These are phyloP conservation scores for Ascochyta koolunga DNA, from an alignment of 2,329 filamentous ascomycete genomes.

Conservation along the genomic window DNA sequence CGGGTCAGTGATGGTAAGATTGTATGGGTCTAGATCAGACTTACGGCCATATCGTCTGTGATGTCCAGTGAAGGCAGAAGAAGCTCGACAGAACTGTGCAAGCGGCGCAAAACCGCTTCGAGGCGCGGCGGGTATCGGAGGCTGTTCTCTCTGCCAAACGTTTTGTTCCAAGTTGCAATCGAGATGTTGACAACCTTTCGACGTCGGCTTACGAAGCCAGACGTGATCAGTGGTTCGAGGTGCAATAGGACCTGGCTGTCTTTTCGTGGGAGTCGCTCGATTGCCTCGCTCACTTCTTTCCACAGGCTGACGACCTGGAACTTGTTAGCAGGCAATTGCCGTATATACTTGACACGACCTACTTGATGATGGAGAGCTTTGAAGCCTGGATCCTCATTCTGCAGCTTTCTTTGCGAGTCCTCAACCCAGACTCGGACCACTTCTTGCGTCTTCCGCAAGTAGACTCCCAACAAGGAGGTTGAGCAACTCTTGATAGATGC, in stretches of 20 bases:
- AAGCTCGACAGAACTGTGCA: conserved; percentile 63
- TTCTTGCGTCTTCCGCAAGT: conserved; percentile 66
- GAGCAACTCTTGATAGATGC: conserved; percentile 49
- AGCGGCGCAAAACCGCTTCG: conserved; percentile 64
- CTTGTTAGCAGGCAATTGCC: conserved; percentile 17
- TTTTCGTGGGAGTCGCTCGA: conserved; percentile 65
- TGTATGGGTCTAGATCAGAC: conserved; percentile 22
- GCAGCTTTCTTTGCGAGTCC: conserved; percentile 54
- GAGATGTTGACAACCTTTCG: conserved; percentile 58
- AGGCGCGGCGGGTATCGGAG: conserved; percentile 71
- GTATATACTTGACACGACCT: conserved; percentile 13
- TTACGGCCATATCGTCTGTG: conserved; percentile 45
- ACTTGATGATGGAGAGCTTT: conserved; percentile 36
- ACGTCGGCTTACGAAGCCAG: conserved; percentile 61
- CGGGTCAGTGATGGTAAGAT: conserved; percentile 42
- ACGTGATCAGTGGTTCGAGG: conserved; percentile 58
- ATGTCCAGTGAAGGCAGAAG: conserved; percentile 56
- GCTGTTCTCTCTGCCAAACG: conserved; percentile 66
- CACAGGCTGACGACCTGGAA: conserved; percentile 47
- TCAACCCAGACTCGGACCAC: conserved; percentile 69
- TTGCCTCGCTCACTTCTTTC: conserved; percentile 55
- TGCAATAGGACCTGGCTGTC: conserved; percentile 61
- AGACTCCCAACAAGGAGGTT: conserved; percentile 58
- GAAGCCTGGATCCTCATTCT: conserved; percentile 26
- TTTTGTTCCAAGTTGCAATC: conserved; percentile 70